A percentile compares a stretch with the other conserved stretches of the same genome.
These are phyloP conservation scores for Chytridiales sp. DNA, from an alignment of 371 early-diverging fungal genomes.

Conservation along the genomic window DNA sequence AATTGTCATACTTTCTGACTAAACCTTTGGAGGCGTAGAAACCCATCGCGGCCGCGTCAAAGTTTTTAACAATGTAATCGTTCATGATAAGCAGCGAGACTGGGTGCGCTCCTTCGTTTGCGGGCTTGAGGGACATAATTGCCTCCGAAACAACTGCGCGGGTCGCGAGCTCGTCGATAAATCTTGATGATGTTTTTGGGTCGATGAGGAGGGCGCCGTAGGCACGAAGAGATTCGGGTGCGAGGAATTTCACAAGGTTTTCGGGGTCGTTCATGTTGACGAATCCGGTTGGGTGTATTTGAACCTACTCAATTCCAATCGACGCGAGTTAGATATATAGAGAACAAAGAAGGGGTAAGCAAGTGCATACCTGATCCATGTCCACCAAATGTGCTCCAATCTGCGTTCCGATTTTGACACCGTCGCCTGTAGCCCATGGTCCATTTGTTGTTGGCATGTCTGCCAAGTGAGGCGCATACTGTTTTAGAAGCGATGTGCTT, in stretches of 20 bases:
- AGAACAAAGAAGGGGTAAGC: no score
- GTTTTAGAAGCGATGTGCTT: conserved; percentile 23
- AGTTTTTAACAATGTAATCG: conserved; percentile 51
- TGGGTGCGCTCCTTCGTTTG: conserved; percentile 17
- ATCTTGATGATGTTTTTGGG: conserved; percentile 72
- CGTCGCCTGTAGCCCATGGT: conserved; percentile 85
- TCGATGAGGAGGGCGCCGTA: conserved; percentile 77
- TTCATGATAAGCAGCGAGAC: conserved; percentile 54
- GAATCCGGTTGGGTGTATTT: conserved; percentile 91
- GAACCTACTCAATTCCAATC: conserved; percentile 80
- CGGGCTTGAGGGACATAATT: conserved; percentile 61
- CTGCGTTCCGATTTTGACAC: conserved; percentile 73
- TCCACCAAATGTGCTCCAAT: conserved; percentile 75
- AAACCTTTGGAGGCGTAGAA: conserved; percentile 69
- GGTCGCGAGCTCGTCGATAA: conserved; percentile 86
- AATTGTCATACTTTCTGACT: conserved; percentile 62
- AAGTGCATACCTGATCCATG: conserved; percentile 47
- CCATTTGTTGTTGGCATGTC: conserved; percentile 80
- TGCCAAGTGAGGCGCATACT: conserved; percentile 51
- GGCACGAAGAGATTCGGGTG: conserved; percentile 90
- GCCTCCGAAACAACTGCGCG: conserved; percentile 85
- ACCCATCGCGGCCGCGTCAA: conserved; percentile 57
- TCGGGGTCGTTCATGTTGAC: conserved; percentile 79
- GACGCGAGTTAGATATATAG: neutral
- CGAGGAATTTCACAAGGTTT: conserved; percentile 49